Conservation (phyloP, 805 yeast genomes). For the Nakazawaea laoshanensis region DNA sequence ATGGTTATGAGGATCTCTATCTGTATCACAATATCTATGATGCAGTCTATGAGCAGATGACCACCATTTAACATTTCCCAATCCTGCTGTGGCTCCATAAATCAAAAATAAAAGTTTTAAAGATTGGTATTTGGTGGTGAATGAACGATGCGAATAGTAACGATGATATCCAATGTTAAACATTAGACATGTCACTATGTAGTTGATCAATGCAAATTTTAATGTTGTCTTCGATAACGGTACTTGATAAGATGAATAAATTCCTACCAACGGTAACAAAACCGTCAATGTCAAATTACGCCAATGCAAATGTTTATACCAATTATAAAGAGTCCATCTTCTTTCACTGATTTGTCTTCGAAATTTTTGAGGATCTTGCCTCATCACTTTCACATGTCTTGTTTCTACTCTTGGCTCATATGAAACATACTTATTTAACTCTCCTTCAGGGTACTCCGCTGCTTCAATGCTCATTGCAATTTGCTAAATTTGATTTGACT, state of each 20-base stretch:
- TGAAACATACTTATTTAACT: conserved; percentile 13
- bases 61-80: conserved; percentile 77
- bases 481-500: not conserved
- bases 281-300: conserved; percentile 49
- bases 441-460: conserved; percentile 22
- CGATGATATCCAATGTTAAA: conserved; percentile 83
- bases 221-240: conserved; percentile 42
- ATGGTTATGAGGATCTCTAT: conserved; percentile 79
- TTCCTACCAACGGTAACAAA: conserved; percentile 45
- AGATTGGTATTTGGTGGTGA: conserved; percentile 30
- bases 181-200: conserved; percentile 55
- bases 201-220: conserved; percentile 44
- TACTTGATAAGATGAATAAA: conserved; percentile 29
- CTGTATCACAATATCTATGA: conserved; percentile 84
- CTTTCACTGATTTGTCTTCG: conserved; percentile 55
- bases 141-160: conserved; percentile 58
- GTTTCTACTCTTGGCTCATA: not conserved
- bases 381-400: conserved; percentile 2
- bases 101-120: conserved; percentile 44
- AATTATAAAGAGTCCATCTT: conserved; percentile 67
- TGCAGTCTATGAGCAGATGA: conserved; percentile 81
- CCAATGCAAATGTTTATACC: conserved; percentile 74
- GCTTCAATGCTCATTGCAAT: conserved; percentile 13
- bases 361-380: conserved; percentile 13
- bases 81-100: conserved; percentile 63